Evolutionary conservation across 495 filamentous ascomycete genomes (phyloP).

Genomic region (Monascus purpureus): DNA sequence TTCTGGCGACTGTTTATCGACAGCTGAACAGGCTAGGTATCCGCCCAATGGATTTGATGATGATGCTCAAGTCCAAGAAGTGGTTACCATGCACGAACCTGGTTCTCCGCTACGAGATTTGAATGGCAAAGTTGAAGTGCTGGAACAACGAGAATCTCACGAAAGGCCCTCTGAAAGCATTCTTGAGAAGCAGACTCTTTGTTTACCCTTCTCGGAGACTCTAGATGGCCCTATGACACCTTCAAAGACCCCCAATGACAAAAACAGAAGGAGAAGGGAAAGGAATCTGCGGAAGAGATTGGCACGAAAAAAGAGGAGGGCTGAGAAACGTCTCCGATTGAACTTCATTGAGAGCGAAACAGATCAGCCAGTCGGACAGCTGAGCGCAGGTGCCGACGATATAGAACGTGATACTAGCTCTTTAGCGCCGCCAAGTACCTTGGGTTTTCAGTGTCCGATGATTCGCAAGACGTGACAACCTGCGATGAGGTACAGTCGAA

Average conservation of each 20-base stretch:
- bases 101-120: too few species aligned
- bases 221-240: neutral
- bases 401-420: too few species aligned
- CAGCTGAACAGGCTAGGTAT: too few species aligned
- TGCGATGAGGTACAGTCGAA: constrained; percentile 31
- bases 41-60: too few species aligned
- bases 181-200: neutral
- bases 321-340: neutral
- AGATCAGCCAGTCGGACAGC: neutral
- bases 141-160: neutral
- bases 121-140: neutral
- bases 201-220: neutral
- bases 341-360: neutral
- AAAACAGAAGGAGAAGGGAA: too few species aligned
- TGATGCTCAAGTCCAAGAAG: too few species aligned
- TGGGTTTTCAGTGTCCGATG: constrained; percentile 30
- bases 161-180: neutral
- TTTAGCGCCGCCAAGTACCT: neutral
- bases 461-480: constrained; percentile 21
- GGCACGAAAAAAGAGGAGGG: neutral
- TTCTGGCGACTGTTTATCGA: too few species aligned
- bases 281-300: neutral
- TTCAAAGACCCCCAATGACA: too few species aligned
- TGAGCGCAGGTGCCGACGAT: too few species aligned
- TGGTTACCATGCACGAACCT: too few species aligned